A percentile compares a stretch with the other conserved stretches of the same genome.
Evolutionary conservation across 305 asterid genomes (phyloP).

Genomic region (Andrographis paniculata): DNA sequence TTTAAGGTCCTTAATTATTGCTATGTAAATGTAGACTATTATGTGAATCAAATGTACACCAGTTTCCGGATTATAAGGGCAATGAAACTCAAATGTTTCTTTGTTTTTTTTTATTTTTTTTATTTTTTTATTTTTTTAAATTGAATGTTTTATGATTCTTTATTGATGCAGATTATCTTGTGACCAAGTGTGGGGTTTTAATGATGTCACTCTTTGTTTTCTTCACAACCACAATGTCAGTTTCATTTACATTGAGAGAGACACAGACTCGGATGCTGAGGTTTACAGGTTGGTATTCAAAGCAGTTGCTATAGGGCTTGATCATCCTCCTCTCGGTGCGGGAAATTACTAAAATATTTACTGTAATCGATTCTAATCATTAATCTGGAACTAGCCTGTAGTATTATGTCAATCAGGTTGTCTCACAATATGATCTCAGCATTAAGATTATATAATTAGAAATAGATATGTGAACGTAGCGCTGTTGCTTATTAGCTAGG

Average conservation of each 20-base stretch:
- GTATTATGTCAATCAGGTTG: constrained; percentile 13
- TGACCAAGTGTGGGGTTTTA: constrained; percentile 91
- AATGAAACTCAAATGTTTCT: no score
- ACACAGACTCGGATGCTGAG: constrained; percentile 99
- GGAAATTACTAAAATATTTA: constrained; percentile 7
- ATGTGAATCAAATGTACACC: no score
- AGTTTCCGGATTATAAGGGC: no score
- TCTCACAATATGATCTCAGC: constrained; percentile 12
- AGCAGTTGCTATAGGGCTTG: constrained; percentile 7
- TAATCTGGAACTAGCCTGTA: constrained; percentile 9
- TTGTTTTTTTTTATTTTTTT: no score
- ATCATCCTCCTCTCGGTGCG: constrained; percentile 6
- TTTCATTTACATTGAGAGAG: constrained; percentile 96
- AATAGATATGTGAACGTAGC: constrained; percentile 8
- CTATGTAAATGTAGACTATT: no score
- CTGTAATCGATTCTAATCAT: not conserved
- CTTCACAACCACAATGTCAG: constrained; percentile 99
- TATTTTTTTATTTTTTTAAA: no score
- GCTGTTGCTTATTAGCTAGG: constrained; percentile 8
- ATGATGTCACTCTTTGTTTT: constrained; percentile 99
- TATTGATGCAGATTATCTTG: constrained; percentile 69
- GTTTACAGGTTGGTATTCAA: constrained; percentile 70
- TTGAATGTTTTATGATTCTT: no score
- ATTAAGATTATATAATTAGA: constrained; percentile 13
- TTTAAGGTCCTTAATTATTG: no score